Percentiles rank a stretch among this genome's conserved stretches.
Evolutionary conservation across 371 early-diverging fungal species (phyloP).

Genomic region (Actinomucor elegans): DNA sequence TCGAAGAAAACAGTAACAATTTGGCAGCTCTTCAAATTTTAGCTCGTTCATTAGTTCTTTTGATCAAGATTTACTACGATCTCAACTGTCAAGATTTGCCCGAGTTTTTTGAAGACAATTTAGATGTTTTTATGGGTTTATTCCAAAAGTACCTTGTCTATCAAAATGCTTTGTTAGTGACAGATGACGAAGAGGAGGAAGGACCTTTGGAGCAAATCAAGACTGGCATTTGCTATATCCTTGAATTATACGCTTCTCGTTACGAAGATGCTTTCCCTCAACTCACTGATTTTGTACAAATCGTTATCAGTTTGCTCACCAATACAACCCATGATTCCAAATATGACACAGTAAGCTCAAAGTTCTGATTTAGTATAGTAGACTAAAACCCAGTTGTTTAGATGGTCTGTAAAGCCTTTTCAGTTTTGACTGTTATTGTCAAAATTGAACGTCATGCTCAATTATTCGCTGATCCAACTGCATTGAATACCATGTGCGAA

Average conservation of each 20-base stretch:
- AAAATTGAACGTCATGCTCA: slow-evolving; percentile 68
- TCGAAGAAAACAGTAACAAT: slow-evolving; percentile 69
- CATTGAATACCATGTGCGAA: slow-evolving; percentile 81
- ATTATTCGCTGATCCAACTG: slow-evolving; percentile 69
- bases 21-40: slow-evolving; percentile 63
- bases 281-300: slow-evolving; percentile 78
- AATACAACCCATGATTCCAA: slow-evolving; percentile 68
- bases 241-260: slow-evolving; percentile 84
- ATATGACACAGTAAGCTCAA: slow-evolving; percentile 76
- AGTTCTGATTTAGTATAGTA: background rate
- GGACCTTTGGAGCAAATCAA: slow-evolving; percentile 86
- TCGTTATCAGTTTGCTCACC: slow-evolving; percentile 84
- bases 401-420: slow-evolving; percentile 88
- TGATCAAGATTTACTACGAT: slow-evolving; percentile 88
- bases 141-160: slow-evolving; percentile 87
- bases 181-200: slow-evolving; percentile 86
- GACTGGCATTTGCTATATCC: slow-evolving; percentile 85
- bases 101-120: slow-evolving; percentile 93
- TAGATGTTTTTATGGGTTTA: slow-evolving; percentile 71
- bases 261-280: slow-evolving; percentile 88
- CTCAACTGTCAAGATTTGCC: slow-evolving; percentile 95
- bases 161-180: slow-evolving; percentile 68
- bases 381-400: slow-evolving; percentile 15
- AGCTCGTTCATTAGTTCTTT: slow-evolving; percentile 72
- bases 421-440: slow-evolving; percentile 87